Evolutionary conservation across 116 monocot genomes (phyloP), one percentile per base, ranked within the genome.

Genomic region (Trichopus zeylanicus): DNA sequence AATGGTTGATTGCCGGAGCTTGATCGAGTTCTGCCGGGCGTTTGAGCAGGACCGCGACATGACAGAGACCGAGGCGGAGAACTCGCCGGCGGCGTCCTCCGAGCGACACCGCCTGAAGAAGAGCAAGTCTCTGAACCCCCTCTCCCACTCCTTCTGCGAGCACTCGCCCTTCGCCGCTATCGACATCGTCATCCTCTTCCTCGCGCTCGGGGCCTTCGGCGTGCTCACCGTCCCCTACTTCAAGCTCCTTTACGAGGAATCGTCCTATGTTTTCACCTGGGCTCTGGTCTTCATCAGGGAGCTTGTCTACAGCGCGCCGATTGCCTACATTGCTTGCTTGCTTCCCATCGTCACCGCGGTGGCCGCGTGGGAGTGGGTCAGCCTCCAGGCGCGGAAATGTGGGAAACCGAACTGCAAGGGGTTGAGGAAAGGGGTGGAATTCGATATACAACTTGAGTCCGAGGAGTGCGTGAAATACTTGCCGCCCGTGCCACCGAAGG

Each of bases 1-100:
- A 27, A 77, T 89, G 77, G 88, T 84, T 0, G 93, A 93, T 51
- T 93, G 93, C 73, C 85, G 93, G 26, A 88, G 89, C 62, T 55
- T 93, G 73, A 93, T 93, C 68, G 89, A 93, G 73, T 93, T 93
- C 77, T 84, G 84, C 74, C 69, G 80, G 11, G 65, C 89, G 7
- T 93, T 89, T 57, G 85, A 85, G 82, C 75, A 75, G 72, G 79
- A 80, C 29, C 79, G 65, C n/a, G n/a, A n/a, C n/a, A n/a, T n/a
- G n/a, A n/a, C n/a, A n/a, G n/a, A n/a, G n/a, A n/a, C n/a, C n/a
- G n/a, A n/a, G n/a, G n/a, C n/a, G n/a, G n/a, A n/a, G n/a, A n/a
- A n/a, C 20, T 25, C 60, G 28, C 13, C 35, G 32, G 9, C n/a
- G n/a, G n/a, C 55, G 19, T 30, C 63, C 49, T 29, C 63, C 53